Percentiles rank a stretch among this genome's conserved stretches.
Evolutionary conservation across 1,139 yeast genomes (phyloP).

Genomic region (Saccharomyces hybrid): DNA sequence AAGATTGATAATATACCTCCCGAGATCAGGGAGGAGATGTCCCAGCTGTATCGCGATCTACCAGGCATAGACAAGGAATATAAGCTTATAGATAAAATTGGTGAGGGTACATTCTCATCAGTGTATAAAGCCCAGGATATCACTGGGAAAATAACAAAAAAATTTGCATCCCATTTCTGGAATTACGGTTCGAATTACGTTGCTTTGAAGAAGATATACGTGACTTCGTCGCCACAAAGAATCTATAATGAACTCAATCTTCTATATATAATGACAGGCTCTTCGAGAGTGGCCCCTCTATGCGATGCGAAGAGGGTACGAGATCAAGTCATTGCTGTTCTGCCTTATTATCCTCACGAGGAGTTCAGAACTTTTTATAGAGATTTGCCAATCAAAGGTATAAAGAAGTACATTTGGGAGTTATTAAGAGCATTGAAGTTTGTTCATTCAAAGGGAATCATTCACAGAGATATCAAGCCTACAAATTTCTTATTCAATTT

Average conservation of each 20-base stretch:
- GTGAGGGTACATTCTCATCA: constrained; percentile 90
- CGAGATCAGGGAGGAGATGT: constrained; percentile 61
- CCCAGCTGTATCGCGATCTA: constrained; percentile 53
- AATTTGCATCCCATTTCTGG: constrained; percentile 28
- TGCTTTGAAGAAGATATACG: constrained; percentile 89
- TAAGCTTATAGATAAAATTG: constrained; percentile 72
- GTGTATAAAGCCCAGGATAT: constrained; percentile 81
- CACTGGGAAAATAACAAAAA: constrained; percentile 23
- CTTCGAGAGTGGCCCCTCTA: constrained; percentile 75
- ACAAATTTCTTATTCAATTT: constrained; percentile 82
- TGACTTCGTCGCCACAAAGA: constrained; percentile 88
- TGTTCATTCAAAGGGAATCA: constrained; percentile 67
- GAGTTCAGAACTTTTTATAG: constrained; percentile 86
- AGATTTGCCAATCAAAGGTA: constrained; percentile 70
- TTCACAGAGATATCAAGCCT: constrained; percentile 87
- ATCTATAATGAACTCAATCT: constrained; percentile 80
- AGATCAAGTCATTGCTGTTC: constrained; percentile 87
- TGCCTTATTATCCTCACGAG: constrained; percentile 86
- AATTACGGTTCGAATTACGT: constrained; percentile 50
- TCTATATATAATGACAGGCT: constrained; percentile 58
- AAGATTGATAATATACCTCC: constrained; percentile 3
- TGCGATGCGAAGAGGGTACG: constrained; percentile 79
- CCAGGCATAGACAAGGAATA: constrained; percentile 54
- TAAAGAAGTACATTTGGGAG: constrained; percentile 73
- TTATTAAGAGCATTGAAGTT: constrained; percentile 66